Evolutionary conservation across 495 filamentous ascomycete genomes (phyloP), one percentile per base, ranked within the genome.

Genomic region (Massariosphaeria phaeospora): DNA sequence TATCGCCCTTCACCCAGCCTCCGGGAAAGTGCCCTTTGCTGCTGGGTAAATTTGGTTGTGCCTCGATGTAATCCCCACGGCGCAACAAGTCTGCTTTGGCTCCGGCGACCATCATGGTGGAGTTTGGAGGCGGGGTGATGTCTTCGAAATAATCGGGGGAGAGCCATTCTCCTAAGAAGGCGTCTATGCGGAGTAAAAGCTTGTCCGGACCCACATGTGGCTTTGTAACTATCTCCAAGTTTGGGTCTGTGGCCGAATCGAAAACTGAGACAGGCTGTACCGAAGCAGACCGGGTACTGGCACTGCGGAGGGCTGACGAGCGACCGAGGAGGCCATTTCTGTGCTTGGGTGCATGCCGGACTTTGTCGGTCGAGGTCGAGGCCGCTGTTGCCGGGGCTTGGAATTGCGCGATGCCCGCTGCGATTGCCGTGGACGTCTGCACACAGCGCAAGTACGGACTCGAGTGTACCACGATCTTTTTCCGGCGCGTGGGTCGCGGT

Each of bases 161-260:
- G 35, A 97, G 75, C 93, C 93, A 99, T 73, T 99, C 93, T 13
- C 94, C 94, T 2, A 97, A 77, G 66, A 91, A 94, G 0, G 94
- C 84, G 70, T 97, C 94, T 6, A 97, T 77, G 1, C 93, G 84
- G 43, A 97, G 66, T 7, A 81, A 70, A 1, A 79, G 73, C 64
- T 77, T 86, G 30, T 63, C 47, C 24, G 43, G 55, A 13, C 62
- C 55, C 6, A 31, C 21, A 9, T 40, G 47, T 21, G 30, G 46
- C 27, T 48, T 55, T 9, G 20, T n/a, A 25, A 54, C 48, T 15
- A 53, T 48, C 13, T 43, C 30, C 6, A 43, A 43, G 10, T 41
- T 46, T 1, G 54, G 52, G 25, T 58, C 55, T 26, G 44, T 56
- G 13, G 30, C 48, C 8, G 65, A 60, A 36, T 64, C 61, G 0